Evolutionary conservation across 2,329 filamentous ascomycete genomes (phyloP), one percentile per base, ranked within the genome.

Genomic region (Drechslerella coelobrocha): DNA sequence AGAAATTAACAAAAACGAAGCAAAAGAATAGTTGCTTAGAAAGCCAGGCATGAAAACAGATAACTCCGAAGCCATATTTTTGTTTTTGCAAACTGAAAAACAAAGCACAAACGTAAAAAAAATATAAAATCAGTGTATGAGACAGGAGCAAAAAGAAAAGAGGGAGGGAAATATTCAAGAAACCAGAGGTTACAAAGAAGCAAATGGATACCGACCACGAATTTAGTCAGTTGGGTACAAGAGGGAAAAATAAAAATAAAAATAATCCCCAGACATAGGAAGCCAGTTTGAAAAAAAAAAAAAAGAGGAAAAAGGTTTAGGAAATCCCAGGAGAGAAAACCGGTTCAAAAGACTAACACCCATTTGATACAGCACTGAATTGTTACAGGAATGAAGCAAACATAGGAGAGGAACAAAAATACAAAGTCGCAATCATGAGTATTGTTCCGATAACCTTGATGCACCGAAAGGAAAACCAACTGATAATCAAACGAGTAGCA

Each of bases 391-490:
- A 71, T 57, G 37, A 54, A 45, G 37, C 56, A 60, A 63, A 54
- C 37, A 69, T 37, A 53, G 24, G 54, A 65, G 34, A 21, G 54
- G 57, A 60, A 48, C 19, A 60, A 73, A 68, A 57, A 60, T 45
- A 61, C 27, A 56, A 51, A 54, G 60, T 63, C 54, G 71, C 73
- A 73, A 73, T 73, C 68, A 74, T 72, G 73, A 74, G 59, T 41
- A 54, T 51, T 73, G 68, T 59, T 65, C 71, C 47, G 55, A 71
- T 65, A 73, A 72, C 72, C 61, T 68, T 68, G 68, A 74, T 69
- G 73, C 73, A 73, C 72, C 72, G 66, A 72, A 62, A 69, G 68
- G 72, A 63, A 72, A 71, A 73, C 73, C 50, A 73, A 73, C 45
- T n/a, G n/a, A n/a, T n/a, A n/a, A n/a, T n/a, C n/a, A n/a, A n/a